phyloP scores from a whole-genome alignment of 176 grass and related monocot genomes.

The Areca catechu region DNA sequence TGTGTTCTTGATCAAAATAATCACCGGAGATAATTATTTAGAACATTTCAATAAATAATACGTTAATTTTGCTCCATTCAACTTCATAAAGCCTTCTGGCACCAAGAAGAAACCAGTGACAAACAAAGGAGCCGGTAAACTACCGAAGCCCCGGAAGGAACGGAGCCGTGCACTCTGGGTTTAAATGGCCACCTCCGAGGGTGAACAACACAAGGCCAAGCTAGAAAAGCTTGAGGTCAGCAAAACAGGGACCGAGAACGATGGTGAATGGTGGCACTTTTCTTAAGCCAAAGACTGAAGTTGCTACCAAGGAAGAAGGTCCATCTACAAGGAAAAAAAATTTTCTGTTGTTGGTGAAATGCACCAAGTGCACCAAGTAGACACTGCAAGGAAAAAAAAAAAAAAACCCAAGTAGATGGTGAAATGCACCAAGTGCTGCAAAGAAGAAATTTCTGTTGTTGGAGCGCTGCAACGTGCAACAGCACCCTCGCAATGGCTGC shows the following conservation, averaged over 20 bases:
- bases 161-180: constrained; percentile 33
- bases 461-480: constrained; percentile 26
- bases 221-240: constrained; percentile 4
- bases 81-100: background rate
- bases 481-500: constrained; percentile 19
- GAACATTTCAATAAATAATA: no score
- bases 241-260: background rate
- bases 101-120: constrained; percentile 21
- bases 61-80: no score
- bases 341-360: constrained; percentile 31
- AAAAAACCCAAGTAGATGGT: constrained; percentile 13
- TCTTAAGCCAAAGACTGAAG: background rate
- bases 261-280: background rate
- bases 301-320: background rate
- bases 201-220: constrained; percentile 28
- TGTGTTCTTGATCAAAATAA: no score
- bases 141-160: constrained; percentile 13
- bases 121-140: background rate
- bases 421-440: constrained; percentile 27
- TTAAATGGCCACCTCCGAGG: constrained; percentile 26
- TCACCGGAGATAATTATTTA: no score
- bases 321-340: no score
- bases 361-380: constrained; percentile 27
- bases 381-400: background rate
- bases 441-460: constrained; percentile 27